Conservation (phyloP, 768 basidiomycete species). For the Boletus huronensis region DNA sequence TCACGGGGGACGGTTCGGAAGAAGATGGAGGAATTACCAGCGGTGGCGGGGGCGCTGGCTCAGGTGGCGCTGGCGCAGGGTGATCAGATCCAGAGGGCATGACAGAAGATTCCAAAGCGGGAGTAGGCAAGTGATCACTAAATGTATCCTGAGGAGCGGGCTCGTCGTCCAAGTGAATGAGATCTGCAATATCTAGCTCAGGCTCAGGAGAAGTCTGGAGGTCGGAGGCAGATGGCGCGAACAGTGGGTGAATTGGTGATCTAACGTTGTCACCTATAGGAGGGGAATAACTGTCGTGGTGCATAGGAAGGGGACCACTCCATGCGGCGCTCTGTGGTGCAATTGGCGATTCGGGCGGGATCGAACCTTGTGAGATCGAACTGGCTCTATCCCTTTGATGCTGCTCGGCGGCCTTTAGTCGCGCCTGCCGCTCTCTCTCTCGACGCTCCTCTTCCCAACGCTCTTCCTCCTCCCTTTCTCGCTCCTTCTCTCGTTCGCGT, state of each 20-base stretch:
- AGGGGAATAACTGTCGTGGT: constrained; percentile 26
- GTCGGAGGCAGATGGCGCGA: constrained; percentile 40
- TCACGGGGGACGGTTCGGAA: constrained; percentile 24
- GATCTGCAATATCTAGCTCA: constrained; percentile 68
- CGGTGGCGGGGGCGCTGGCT: constrained; percentile 29
- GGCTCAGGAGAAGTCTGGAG: constrained; percentile 43
- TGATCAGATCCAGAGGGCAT: constrained; percentile 7
- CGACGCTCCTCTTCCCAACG: constrained; percentile 54
- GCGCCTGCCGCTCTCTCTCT: constrained; percentile 65
- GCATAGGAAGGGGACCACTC: constrained; percentile 57
- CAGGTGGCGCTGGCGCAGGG: constrained; percentile 9
- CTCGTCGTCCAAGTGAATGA: constrained; percentile 77
- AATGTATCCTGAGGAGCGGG: constrained; percentile 34
- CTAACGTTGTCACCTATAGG: constrained; percentile 25
- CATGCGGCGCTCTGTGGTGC: constrained; percentile 47
- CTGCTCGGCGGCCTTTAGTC: constrained; percentile 48
- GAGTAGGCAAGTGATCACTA: constrained; percentile 17
- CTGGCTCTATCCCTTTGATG: constrained; percentile 45
- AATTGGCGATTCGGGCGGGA: constrained; percentile 70
- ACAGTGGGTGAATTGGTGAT: constrained; percentile 33
- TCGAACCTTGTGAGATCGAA: constrained; percentile 49
- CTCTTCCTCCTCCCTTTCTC: constrained; percentile 64
- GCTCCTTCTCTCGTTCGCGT: constrained; percentile 52
- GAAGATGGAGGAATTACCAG: constrained; percentile 49
- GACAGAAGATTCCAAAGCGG: constrained; percentile 15